Conservation (phyloP, 768 basidiomycete genomes). For the Sarcodon aspratus region DNA sequence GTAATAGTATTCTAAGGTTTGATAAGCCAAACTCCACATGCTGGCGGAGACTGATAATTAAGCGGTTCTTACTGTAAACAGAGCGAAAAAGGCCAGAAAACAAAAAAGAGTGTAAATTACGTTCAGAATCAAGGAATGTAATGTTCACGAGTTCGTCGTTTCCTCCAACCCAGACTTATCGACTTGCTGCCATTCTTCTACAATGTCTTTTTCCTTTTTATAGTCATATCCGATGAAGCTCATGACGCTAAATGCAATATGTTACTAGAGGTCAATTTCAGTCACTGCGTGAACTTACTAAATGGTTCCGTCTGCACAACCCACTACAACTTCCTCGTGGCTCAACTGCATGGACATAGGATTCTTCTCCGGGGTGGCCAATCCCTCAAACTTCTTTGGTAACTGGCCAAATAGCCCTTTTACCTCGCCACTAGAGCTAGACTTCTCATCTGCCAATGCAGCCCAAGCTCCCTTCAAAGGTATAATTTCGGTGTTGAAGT, state of each 20-base stretch:
- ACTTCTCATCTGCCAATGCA: constrained; percentile 37
- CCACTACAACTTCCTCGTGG: constrained; percentile 85
- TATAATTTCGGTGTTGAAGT: constrained; percentile 56
- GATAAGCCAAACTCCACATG: no score
- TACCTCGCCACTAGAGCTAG: constrained; percentile 23
- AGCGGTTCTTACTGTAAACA: no score
- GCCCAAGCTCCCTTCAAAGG: constrained; percentile 69
- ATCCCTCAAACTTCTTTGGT: constrained; percentile 61
- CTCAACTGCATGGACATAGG: constrained; percentile 92
- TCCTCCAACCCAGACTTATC: no score
- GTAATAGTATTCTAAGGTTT: no score
- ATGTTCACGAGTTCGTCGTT: no score
- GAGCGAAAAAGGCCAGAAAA: no score
- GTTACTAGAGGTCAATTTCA: not conserved
- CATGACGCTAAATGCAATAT: constrained; percentile 33
- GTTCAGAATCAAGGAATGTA: no score
- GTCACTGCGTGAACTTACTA: constrained; percentile 46
- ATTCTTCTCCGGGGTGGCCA: constrained; percentile 85
- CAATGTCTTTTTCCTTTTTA: constrained; percentile 18
- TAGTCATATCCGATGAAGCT: constrained; percentile 51
- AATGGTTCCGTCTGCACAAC: constrained; percentile 85
- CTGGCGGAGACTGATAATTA: no score
- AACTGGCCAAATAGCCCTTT: constrained; percentile 53
- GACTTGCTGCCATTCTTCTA: not conserved
- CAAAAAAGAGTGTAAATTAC: no score